Evolutionary conservation across 2,329 filamentous ascomycete genomes (phyloP).

Genomic region (Zymoseptoria brevis): DNA sequence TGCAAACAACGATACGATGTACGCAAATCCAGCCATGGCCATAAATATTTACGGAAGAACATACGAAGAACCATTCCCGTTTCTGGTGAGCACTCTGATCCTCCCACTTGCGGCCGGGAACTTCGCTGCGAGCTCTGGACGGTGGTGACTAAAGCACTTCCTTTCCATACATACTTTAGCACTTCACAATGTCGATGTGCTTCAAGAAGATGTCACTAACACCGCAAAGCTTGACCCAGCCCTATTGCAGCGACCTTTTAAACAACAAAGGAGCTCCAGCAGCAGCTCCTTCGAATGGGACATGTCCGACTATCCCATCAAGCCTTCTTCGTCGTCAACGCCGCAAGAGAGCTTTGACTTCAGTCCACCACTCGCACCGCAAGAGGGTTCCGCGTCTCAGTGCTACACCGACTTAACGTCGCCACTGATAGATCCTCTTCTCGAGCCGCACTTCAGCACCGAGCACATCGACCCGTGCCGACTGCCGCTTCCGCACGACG

Average conservation of each 20-base stretch:
- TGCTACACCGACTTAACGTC: slow-evolving; percentile 5
- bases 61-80: background rate
- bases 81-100: background rate
- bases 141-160: background rate
- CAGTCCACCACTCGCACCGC: slow-evolving; percentile 2
- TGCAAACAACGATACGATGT: background rate
- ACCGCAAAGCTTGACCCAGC: slow-evolving; percentile 1
- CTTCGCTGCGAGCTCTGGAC: background rate
- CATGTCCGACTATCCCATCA: slow-evolving; percentile 18
- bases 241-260: slow-evolving; percentile 1
- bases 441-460: slow-evolving; percentile 3
- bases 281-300: slow-evolving; percentile 1
- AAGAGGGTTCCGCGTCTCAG: slow-evolving; percentile 4
- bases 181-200: background rate
- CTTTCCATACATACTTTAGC: background rate
- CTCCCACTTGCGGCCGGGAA: background rate
- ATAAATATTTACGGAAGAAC: background rate
- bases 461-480: background rate
- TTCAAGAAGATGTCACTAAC: slow-evolving; percentile 4
- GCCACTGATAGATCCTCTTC: slow-evolving; percentile 1
- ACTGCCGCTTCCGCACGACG: slow-evolving; percentile 6
- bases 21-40: background rate
- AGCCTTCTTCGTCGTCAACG: slow-evolving; percentile 6
- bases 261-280: slow-evolving; percentile 5
- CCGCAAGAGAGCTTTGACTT: slow-evolving; percentile 13